Conservation (phyloP, 768 basidiomycete genomes). For the Leccinum sublutescens region DNA sequence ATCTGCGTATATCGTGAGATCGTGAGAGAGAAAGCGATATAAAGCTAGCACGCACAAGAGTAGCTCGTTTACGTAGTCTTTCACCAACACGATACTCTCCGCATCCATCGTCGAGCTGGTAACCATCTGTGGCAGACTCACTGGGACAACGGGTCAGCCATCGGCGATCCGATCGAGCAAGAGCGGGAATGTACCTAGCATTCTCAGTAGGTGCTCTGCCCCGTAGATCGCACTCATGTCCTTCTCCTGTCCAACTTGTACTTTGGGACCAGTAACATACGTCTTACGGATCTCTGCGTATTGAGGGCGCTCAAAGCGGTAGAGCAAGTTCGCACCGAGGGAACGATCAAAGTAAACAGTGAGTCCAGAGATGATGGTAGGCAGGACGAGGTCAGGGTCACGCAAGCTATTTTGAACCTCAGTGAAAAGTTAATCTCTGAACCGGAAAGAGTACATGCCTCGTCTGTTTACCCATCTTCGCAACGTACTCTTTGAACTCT, state of each 20-base stretch:
- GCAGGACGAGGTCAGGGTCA: constrained; percentile 65
- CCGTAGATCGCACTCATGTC: constrained; percentile 92
- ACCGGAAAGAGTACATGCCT: constrained; percentile 36
- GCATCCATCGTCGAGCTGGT: constrained; percentile 86
- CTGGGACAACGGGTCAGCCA: constrained; percentile 41
- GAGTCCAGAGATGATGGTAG: constrained; percentile 83
- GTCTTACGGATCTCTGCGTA: constrained; percentile 75
- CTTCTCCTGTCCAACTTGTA: constrained; percentile 65
- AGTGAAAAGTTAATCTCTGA: background rate
- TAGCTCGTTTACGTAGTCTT: constrained; percentile 89
- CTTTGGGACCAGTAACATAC: constrained; percentile 72
- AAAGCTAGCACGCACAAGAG: constrained; percentile 55
- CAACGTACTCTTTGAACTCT: constrained; percentile 70
- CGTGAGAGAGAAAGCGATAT: background rate
- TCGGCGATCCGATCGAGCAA: background rate
- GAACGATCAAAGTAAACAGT: constrained; percentile 93
- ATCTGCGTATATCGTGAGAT: constrained; percentile 42
- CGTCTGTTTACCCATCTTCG: constrained; percentile 44
- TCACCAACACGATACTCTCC: constrained; percentile 77
- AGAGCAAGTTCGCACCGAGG: constrained; percentile 84
- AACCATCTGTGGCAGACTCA: constrained; percentile 90
- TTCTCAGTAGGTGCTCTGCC: constrained; percentile 87
- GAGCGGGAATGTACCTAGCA: constrained; percentile 67
- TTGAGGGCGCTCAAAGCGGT: constrained; percentile 93
- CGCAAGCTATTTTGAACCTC: constrained; percentile 46